Percentiles rank a stretch among this genome's conserved stretches.
Conservation (phyloP, 2,329 filamentous ascomycete genomes). For the Diaporthe ampelina region DNA sequence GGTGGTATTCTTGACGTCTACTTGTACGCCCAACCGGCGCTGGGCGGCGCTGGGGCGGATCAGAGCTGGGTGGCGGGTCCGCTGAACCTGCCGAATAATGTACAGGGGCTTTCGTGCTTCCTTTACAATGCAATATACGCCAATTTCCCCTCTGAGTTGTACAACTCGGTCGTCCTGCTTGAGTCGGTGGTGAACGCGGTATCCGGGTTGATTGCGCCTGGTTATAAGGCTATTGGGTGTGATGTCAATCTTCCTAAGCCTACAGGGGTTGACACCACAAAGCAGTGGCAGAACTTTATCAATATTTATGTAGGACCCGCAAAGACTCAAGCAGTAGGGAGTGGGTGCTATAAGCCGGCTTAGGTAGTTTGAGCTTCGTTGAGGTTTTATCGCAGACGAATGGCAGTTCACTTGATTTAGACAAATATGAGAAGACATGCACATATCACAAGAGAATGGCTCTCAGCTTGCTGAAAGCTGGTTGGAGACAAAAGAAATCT, state of each 20-base stretch:
- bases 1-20: constrained; percentile 40
- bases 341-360: background rate
- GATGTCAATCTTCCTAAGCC: constrained; percentile 37
- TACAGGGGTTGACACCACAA: background rate
- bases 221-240: constrained; percentile 40
- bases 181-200: constrained; percentile 37
- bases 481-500: background rate
- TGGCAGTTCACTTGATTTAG: background rate
- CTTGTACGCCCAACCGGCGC: constrained; percentile 38
- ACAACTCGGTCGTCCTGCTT: constrained; percentile 32
- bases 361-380: no score
- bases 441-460: background rate
- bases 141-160: constrained; percentile 41
- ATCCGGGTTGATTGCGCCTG: constrained; percentile 35
- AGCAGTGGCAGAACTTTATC: background rate
- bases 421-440: background rate
- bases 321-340: background rate
- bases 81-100: constrained; percentile 36
- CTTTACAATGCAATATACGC: constrained; percentile 42
- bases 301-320: background rate
- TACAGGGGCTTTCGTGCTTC: constrained; percentile 41
- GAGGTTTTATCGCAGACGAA: background rate
- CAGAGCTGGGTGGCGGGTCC: constrained; percentile 40
- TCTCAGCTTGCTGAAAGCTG: background rate
- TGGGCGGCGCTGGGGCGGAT: constrained; percentile 40